Evolutionary conservation across 768 basidiomycete species (phyloP), one percentile per base, ranked within the genome.

Genomic region (Astraeus odoratus): DNA sequence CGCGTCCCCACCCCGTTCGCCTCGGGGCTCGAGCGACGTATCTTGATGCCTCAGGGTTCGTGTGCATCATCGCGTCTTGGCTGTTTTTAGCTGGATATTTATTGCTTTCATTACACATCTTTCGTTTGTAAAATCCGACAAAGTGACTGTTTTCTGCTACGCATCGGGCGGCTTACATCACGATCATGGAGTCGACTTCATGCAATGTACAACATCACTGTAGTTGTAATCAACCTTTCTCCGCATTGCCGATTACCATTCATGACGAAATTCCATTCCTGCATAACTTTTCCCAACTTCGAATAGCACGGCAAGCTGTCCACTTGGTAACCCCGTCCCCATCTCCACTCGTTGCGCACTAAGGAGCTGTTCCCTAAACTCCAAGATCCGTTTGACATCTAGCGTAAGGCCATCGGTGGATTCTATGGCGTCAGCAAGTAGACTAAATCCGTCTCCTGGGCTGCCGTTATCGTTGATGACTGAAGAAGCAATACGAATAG

Each of bases 1-100:
- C 2, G 56, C 64, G 31, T 60, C 66, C 9, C 56, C 61, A 5
- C 57, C 61, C 4, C 59, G 61, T 25, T 40, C 51, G 22, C 48
- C 52, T 19, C 42, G 24, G 8, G 15, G 41, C 15, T 23, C 38
- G 19, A n/a, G n/a, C n/a, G n/a, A n/a, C n/a, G n/a, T n/a, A n/a
- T n/a, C n/a, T n/a, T n/a, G n/a, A n/a, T n/a, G n/a, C n/a, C n/a
- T n/a, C n/a, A n/a, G n/a, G n/a, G n/a, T n/a, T n/a, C n/a, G n/a
- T n/a, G n/a, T n/a, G n/a, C n/a, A n/a, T n/a, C n/a, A n/a, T n/a
- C n/a, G n/a, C n/a, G n/a, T n/a, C n/a, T n/a, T n/a, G n/a, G n/a
- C n/a, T n/a, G n/a, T n/a, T 12, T 31, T 31, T 31, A 13, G 27
- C 30, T 31, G 30, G 30, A n/a, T 31, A 31, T 31, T 31, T 31